Evolutionary conservation across 192 early-diverging fungal genomes (phyloP).

Genomic region (Backusella psychrophila): DNA sequence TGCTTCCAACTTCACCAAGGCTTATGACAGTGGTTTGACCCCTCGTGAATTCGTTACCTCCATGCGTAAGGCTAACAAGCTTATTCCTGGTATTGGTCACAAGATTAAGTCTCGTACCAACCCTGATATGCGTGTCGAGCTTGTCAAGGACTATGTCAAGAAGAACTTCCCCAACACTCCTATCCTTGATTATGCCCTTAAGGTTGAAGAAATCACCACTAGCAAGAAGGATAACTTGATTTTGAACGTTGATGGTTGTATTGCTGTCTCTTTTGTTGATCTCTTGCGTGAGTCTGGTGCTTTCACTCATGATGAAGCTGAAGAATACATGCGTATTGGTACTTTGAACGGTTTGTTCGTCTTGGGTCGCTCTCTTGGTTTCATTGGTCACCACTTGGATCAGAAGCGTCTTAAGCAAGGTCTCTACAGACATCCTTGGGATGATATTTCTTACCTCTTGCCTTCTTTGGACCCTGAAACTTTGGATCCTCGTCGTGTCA

Average conservation of each 20-base stretch:
- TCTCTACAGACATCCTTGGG: constrained; percentile 97
- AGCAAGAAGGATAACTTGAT: constrained; percentile 98
- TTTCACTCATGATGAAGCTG: constrained; percentile 91
- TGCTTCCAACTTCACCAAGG: constrained; percentile 84
- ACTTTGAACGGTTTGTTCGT: constrained; percentile 97
- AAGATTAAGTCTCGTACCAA: constrained; percentile 99
- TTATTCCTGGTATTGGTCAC: constrained; percentile 98
- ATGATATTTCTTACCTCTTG: constrained; percentile 91
- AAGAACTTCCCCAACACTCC: constrained; percentile 83
- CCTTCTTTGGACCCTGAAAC: constrained; percentile 44
- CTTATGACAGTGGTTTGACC: constrained; percentile 91
- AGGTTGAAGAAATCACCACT: constrained; percentile 94
- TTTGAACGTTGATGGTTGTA: constrained; percentile 91
- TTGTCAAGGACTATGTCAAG: constrained; percentile 93
- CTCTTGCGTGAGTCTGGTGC: constrained; percentile 89
- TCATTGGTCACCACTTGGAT: constrained; percentile 97
- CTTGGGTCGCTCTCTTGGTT: constrained; percentile 91
- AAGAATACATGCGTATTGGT: constrained; percentile 94
- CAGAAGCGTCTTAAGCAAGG: constrained; percentile 99
- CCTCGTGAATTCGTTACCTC: constrained; percentile 94
- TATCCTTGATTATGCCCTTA: constrained; percentile 91
- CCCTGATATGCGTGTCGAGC: constrained; percentile 94
- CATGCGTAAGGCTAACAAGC: constrained; percentile 95
- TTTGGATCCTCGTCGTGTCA: constrained; percentile 40
- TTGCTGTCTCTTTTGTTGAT: constrained; percentile 95